phyloP scores from a whole-genome alignment of 352 stramenopile species.

The Phytopythium cucurbitacearum region DNA sequence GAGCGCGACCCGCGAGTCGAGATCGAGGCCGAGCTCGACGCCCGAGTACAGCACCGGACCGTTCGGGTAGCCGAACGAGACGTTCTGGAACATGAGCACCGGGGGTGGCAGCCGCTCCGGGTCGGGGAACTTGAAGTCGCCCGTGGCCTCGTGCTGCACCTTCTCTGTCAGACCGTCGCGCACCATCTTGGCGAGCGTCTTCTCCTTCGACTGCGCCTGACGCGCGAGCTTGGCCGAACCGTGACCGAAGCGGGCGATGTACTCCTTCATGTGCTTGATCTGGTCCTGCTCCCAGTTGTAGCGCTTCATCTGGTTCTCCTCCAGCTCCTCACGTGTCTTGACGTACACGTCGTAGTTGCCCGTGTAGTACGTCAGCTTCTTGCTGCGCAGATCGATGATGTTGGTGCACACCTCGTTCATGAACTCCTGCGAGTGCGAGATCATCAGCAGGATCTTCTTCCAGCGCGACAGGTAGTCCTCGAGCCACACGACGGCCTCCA shows the following conservation, averaged over 20 bases:
- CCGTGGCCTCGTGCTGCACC: constrained; percentile 80
- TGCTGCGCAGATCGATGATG: constrained; percentile 94
- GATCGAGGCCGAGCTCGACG: constrained; percentile 96
- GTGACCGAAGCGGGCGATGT: constrained; percentile 98
- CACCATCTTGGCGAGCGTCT: constrained; percentile 99
- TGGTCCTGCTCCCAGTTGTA: constrained; percentile 97
- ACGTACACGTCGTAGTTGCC: constrained; percentile 99
- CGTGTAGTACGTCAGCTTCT: constrained; percentile 96
- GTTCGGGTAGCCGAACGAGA: constrained; percentile 95
- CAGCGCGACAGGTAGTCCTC: constrained; percentile 97
- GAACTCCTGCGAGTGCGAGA: constrained; percentile 98
- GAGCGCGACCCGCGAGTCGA: constrained; percentile 96
- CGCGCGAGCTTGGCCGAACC: constrained; percentile 96
- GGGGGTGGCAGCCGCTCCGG: constrained; percentile 93
- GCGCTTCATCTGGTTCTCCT: constrained; percentile 98
- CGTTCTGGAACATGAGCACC: constrained; percentile 97
- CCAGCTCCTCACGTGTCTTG: constrained; percentile 94
- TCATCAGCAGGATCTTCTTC: constrained; percentile 97
- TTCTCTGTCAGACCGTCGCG: constrained; percentile 94
- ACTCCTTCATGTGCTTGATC: constrained; percentile 99
- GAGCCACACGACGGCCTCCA: constrained; percentile 98
- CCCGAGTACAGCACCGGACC: constrained; percentile 89
- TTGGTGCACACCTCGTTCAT: constrained; percentile 98
- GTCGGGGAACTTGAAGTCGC: constrained; percentile 97
- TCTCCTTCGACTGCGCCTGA: constrained; percentile 97